Conservation (phyloP, 441 rosid species). For the Pelargonium australe region DNA sequence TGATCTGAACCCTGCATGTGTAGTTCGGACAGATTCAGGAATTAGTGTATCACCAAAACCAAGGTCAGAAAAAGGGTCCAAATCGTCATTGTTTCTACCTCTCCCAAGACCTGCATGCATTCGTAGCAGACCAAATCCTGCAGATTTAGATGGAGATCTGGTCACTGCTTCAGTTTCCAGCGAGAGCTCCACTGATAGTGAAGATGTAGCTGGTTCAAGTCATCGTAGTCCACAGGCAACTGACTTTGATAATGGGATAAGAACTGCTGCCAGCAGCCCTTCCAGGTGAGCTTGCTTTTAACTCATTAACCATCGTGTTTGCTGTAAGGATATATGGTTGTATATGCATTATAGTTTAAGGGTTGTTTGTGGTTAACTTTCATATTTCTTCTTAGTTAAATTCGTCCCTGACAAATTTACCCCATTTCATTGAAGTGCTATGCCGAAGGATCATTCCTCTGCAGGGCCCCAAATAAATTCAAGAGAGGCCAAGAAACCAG, state of each 20-base stretch:
- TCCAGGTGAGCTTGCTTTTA: conserved; percentile 40
- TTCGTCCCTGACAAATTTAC: conserved; percentile 18
- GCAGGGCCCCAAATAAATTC: conserved; percentile 23
- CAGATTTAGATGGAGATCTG: conserved; percentile 51
- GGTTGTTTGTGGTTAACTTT: conserved; percentile 8
- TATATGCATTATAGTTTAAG: background rate
- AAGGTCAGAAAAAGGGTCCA: conserved; percentile 35
- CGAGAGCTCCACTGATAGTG: conserved; percentile 52
- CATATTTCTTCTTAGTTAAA: background rate
- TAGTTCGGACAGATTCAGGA: conserved; percentile 46
- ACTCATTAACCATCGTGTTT: conserved; percentile 14
- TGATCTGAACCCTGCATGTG: conserved; percentile 31
- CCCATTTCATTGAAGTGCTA: conserved; percentile 24
- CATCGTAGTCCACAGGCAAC: conserved; percentile 49
- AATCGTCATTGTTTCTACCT: conserved; percentile 43
- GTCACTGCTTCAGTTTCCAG: conserved; percentile 48
- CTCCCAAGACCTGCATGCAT: conserved; percentile 54
- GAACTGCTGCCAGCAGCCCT: conserved; percentile 38
- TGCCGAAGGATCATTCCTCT: conserved; percentile 33
- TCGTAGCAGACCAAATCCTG: conserved; percentile 29
- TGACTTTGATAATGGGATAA: conserved; percentile 45
- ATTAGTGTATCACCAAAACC: conserved; percentile 37
- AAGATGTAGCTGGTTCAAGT: conserved; percentile 43
- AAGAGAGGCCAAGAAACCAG: conserved; percentile 33
- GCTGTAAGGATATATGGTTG: conserved; percentile 6